Evolutionary conservation across 164 flowering plant species (phyloP).

Genomic region (Cinnamomum micranthum): DNA sequence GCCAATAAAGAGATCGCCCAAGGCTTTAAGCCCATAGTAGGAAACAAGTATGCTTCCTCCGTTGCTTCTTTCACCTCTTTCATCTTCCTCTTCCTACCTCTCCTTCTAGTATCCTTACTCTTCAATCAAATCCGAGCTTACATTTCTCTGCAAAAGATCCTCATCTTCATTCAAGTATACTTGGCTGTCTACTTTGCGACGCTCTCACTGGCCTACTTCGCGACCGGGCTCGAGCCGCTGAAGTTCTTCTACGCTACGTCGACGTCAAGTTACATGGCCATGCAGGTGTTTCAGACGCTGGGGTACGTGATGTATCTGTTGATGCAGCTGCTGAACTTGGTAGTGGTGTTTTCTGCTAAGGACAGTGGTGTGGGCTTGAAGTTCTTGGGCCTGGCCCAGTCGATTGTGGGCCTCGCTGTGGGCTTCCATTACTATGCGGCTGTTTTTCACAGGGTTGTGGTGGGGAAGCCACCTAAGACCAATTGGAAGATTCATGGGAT

Average conservation of each 20-base stretch:
- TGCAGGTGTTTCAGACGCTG: constrained; percentile 75
- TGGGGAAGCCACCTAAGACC: constrained; percentile 74
- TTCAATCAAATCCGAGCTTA: constrained; percentile 62
- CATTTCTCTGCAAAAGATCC: constrained; percentile 71
- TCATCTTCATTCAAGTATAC: constrained; percentile 77
- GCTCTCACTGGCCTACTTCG: constrained; percentile 55
- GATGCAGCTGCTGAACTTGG: constrained; percentile 65
- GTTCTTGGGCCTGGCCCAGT: constrained; percentile 72
- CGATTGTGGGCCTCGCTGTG: constrained; percentile 66
- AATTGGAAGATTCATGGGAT: constrained; percentile 84
- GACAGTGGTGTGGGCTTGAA: constrained; percentile 54
- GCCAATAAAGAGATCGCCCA: constrained; percentile 67
- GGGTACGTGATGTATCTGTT: constrained; percentile 71
- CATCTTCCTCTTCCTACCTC: constrained; percentile 68
- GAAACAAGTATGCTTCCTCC: constrained; percentile 67
- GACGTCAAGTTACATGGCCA: constrained; percentile 58
- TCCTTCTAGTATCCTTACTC: constrained; percentile 64
- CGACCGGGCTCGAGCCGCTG: constrained; percentile 78
- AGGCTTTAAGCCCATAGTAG: constrained; percentile 70
- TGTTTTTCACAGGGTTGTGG: constrained; percentile 77
- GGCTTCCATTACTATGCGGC: constrained; percentile 83
- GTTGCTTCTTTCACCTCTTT: constrained; percentile 51
- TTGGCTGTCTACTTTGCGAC: constrained; percentile 85
- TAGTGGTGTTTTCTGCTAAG: constrained; percentile 60
- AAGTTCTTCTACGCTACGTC: constrained; percentile 73